A percentile compares a stretch with the other conserved stretches of the same genome.
phyloP scores from a whole-genome alignment of 1,139 yeast species.

The Debaryomycetaceae sp. region DNA sequence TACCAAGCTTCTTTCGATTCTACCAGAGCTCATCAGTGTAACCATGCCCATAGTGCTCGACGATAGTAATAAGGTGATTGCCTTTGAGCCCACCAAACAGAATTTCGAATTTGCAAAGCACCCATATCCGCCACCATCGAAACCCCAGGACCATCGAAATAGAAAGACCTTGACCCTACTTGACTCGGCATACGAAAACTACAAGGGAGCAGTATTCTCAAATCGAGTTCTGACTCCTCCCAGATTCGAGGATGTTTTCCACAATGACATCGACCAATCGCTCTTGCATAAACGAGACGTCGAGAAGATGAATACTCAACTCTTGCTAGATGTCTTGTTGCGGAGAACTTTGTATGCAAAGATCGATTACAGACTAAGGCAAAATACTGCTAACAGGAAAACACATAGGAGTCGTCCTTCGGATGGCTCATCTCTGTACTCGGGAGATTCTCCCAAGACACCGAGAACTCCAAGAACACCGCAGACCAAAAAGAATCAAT shows the following conservation, averaged over 20 bases:
- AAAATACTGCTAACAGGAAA: slow-evolving; percentile 11
- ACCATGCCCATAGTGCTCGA: slow-evolving; percentile 2
- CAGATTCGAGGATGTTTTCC: slow-evolving; percentile 26
- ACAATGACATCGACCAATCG: slow-evolving; percentile 23
- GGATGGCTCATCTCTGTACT: background rate
- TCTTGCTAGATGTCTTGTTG: slow-evolving; percentile 35
- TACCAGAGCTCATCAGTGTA: slow-evolving; percentile 18
- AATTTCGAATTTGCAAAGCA: background rate
- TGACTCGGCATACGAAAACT: slow-evolving; percentile 22
- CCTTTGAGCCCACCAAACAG: background rate
- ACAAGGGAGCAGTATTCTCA: slow-evolving; percentile 27
- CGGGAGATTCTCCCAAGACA: slow-evolving; percentile 4
- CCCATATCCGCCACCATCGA: background rate
- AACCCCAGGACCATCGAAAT: background rate
- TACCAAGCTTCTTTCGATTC: slow-evolving; percentile 14
- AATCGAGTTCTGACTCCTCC: slow-evolving; percentile 20
- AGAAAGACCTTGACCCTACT: slow-evolving; percentile 1
- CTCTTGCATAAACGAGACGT: slow-evolving; percentile 23
- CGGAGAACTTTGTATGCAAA: slow-evolving; percentile 45
- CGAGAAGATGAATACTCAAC: slow-evolving; percentile 26
- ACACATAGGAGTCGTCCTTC: background rate
- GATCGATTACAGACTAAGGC: slow-evolving; percentile 32
- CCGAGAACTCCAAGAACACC: slow-evolving; percentile 1
- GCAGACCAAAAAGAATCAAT: background rate
- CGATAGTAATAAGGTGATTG: background rate